Percentiles rank a stretch among this genome's conserved stretches.
phyloP scores from a whole-genome alignment of 164 flowering plant genomes.

The Liquidambar formosana region DNA sequence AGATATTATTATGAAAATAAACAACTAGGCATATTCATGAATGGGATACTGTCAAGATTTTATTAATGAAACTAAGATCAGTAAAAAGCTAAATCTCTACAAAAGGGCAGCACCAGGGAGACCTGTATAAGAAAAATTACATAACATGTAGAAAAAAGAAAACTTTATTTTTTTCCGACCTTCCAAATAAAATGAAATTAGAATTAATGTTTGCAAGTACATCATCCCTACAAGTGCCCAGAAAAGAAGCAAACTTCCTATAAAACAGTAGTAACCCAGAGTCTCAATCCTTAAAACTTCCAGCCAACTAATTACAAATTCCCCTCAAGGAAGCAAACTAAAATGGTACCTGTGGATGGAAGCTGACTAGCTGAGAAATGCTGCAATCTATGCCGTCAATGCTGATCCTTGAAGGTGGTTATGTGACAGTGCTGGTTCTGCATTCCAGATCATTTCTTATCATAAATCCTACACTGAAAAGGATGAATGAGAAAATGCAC shows the following conservation, averaged over 20 bases:
- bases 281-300: background rate
- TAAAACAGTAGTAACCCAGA: background rate
- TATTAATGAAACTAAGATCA: too few species aligned
- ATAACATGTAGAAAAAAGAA: too few species aligned
- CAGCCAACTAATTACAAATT: background rate
- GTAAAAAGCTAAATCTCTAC: too few species aligned
- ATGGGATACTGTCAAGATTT: too few species aligned
- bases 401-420: slow-evolving; percentile 62
- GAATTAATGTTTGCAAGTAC: background rate
- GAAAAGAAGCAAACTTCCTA: background rate
- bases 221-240: background rate
- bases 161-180: background rate
- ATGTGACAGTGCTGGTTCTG: slow-evolving; percentile 62
- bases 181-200: background rate
- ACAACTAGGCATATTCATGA: too few species aligned
- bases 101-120: too few species aligned
- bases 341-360: slow-evolving; percentile 61
- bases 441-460: slow-evolving; percentile 69
- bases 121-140: too few species aligned
- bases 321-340: background rate
- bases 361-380: slow-evolving; percentile 59
- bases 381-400: slow-evolving; percentile 61
- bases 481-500: background rate
- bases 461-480: slow-evolving; percentile 44
- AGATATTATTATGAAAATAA: too few species aligned